Evolutionary conservation across 257 asterid species (phyloP), one percentile per base, ranked within the genome.

Genomic region (Dorcoceras hygrometricum): DNA sequence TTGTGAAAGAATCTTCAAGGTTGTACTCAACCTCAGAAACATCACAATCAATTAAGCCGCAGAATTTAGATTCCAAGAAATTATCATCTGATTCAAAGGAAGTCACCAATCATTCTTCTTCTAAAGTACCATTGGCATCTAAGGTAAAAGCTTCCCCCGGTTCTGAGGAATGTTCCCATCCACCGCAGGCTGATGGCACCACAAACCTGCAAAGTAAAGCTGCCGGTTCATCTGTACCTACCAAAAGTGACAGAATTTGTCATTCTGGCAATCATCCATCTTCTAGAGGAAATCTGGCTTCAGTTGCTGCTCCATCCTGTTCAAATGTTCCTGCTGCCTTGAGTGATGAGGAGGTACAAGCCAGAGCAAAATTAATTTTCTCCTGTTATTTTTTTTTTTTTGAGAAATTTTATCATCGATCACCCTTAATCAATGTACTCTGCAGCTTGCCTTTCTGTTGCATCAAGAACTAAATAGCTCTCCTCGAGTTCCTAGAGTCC

Each of bases 381-480:
- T 46, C 31, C 39, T 46, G 63, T n/a, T 31, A 20, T 75, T 32
- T 59, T 56, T 63, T 48, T 14, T 10, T 57, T 71, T 29, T n/a
- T 26, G 28, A 29, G 50, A 70, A 19, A 5, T 34, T 59, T 73
- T 46, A 46, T 46, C 7, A 18, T 0, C 5, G 22, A 16, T 46
- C 22, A 57, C 54, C 59, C 70, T 71, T 24, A 59, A 67, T 53
- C 12, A 58, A 23, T 75, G 61, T 64, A 69, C 58, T 71, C 23
- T 78, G 79, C 86, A 94, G 99, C 90, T 83, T 82, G 99, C 99
- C 64, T 78, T 94, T 74, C 90, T 90, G 62, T 77, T 94, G 70
- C 99, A 94, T 85, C 99, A 94, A 82, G 91, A 94, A 75, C 96
- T 94, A 59, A 94, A 94, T 73, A 94, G 99, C 79, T 94, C 99